Base-by-base conservation (phyloP, 441 rosid species). In the Erodium trifolium region DNA sequence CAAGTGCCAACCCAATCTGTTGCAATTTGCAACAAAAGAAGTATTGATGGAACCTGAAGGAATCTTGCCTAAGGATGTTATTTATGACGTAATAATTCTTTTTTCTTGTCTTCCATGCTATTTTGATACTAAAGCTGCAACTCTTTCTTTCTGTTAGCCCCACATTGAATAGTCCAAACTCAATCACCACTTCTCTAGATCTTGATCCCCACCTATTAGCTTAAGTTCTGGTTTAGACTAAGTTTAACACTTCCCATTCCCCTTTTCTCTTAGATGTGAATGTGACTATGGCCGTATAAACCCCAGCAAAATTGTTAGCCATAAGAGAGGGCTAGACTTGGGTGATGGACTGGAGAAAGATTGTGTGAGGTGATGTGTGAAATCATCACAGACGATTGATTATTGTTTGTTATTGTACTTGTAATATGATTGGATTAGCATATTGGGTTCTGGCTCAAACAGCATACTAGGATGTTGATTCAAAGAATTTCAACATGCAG, bases 401-500 rank as follows among this genome's bases (percentile, higher is more conserved):
- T 37, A 12, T 27, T 51, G 17, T 67, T 59, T 71, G 57, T n/a
- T 2, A 65, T 63, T 62, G n/a, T 55, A 37, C 63, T 62, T 69
- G 6, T 17, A 55, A 2, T 67, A 41, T 29, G 35, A 31, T n/a
- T 27, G 55, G 53, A 31, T 31, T 31, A 3, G 35, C 8, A 12
- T 2, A 31, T 60, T 72, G 66, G n/a, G 72, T 68, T 55, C 64
- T n/a, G 11, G 51, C 45, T 66, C 14, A 45, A 65, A 34, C 63
- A 51, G 47, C 47, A 41, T 7, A 66, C 65, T 66, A 35, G 43
- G 57, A 64, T 39, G 43, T 70, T 80, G 72, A 78, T 68, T 71
- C 59, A 69, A 67, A 66, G 53, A 62, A n/a, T 70, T 66, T 67
- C 59, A 47, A 66, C 69, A 81, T 69, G 37, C 92, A 87, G 92